Evolutionary conservation across 305 asterid genomes (phyloP).

Genomic region (Vinca major): DNA sequence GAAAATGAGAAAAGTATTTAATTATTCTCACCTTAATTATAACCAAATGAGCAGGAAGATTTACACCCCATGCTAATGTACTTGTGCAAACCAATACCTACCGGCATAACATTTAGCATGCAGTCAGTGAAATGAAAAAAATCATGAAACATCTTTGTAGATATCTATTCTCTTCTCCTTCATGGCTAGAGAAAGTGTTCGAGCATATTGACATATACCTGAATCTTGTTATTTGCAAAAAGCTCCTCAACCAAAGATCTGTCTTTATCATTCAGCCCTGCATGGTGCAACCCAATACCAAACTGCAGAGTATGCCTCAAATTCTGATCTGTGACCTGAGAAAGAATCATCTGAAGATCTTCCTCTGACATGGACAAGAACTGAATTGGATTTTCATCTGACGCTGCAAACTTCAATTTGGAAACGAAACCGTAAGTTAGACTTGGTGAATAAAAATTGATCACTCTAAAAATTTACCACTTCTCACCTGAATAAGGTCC

Average conservation of each 20-base stretch:
- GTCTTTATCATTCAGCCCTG: slow-evolving; percentile 93
- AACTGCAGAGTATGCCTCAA: slow-evolving; percentile 95
- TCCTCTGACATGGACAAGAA: slow-evolving; percentile 86
- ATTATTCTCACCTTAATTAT: slow-evolving; percentile 67
- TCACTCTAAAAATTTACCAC: slow-evolving; percentile 11
- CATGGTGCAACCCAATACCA: slow-evolving; percentile 97
- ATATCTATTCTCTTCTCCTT: slow-evolving; percentile 2
- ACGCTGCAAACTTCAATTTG: slow-evolving; percentile 72
- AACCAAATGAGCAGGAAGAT: slow-evolving; percentile 98
- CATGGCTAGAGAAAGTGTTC: slow-evolving; percentile 10
- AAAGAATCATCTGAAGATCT: slow-evolving; percentile 89
- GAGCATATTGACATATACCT: slow-evolving; percentile 39
- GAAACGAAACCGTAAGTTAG: slow-evolving; percentile 16
- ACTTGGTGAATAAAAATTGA: slow-evolving; percentile 9
- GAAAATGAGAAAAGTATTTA: slow-evolving; percentile 2
- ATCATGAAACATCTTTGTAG: not conserved
- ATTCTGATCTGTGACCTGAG: slow-evolving; percentile 92
- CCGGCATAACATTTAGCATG: slow-evolving; percentile 14
- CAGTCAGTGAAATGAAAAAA: slow-evolving; percentile 1
- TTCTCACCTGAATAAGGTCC: slow-evolving; percentile 88
- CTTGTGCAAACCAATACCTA: slow-evolving; percentile 98
- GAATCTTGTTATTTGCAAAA: slow-evolving; percentile 93
- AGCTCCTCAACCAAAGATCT: slow-evolving; percentile 98
- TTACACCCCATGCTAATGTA: slow-evolving; percentile 99
- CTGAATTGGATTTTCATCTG: slow-evolving; percentile 90